Evolutionary conservation across 2,329 filamentous ascomycete genomes (phyloP).

Genomic region (Curvularia sp.): DNA sequence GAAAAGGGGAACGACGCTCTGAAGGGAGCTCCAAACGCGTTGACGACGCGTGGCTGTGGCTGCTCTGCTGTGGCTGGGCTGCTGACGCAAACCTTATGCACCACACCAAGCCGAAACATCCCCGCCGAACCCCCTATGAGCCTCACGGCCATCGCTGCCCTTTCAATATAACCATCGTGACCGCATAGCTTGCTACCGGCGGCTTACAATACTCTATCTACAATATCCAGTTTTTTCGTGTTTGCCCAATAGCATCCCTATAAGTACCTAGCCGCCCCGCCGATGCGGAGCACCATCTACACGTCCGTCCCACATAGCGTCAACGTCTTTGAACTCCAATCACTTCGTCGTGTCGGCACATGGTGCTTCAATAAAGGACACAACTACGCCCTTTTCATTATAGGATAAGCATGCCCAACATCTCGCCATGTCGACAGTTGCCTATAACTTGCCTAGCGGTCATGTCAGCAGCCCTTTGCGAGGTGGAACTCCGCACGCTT

Average conservation of each 20-base stretch:
- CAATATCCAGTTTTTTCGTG: not conserved
- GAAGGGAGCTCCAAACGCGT: slow-evolving; percentile 1
- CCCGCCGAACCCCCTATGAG: not conserved
- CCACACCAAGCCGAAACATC: slow-evolving; percentile 1
- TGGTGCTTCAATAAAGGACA: too few relatives aligned
- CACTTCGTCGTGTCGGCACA: not conserved
- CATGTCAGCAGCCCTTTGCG: slow-evolving; percentile 4
- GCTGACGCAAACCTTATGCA: slow-evolving; percentile 16
- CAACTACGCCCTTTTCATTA: not conserved
- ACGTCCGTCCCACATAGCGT: not conserved
- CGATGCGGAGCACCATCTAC: not conserved
- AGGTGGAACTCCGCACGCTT: slow-evolving; percentile 1
- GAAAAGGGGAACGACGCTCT: slow-evolving; percentile 1
- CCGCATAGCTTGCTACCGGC: not conserved
- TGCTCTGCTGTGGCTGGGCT: slow-evolving; percentile 16
- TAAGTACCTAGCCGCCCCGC: not conserved
- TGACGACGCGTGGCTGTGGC: slow-evolving; percentile 20
- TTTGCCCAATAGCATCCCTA: not conserved
- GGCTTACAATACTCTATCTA: not conserved
- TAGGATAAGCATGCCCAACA: too few relatives aligned
- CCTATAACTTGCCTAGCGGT: not conserved
- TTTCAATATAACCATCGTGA: not conserved
- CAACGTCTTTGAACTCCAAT: not conserved
- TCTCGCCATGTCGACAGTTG: not conserved
- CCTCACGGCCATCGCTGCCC: not conserved